Percentiles rank a stretch among this genome's conserved stretches.
phyloP scores from a whole-genome alignment of 495 filamentous ascomycete species.

The Letharia columbiana region DNA sequence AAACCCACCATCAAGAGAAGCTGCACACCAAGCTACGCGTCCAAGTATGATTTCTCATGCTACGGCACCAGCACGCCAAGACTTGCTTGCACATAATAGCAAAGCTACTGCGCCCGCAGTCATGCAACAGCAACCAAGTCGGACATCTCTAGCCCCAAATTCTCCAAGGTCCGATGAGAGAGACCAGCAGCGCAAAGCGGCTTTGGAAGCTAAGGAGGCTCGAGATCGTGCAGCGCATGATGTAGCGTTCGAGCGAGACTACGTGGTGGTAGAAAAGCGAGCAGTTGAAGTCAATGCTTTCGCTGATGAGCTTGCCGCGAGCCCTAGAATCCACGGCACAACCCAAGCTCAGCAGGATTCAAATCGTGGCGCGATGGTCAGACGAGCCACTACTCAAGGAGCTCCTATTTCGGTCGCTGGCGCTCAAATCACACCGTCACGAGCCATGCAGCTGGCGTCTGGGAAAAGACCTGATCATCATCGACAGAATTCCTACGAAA shows the following conservation, averaged over 20 bases:
- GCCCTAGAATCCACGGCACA: constrained; percentile 48
- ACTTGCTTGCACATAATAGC: constrained; percentile 31
- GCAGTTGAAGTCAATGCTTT: constrained; percentile 94
- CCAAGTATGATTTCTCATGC: constrained; percentile 41
- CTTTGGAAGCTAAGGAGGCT: constrained; percentile 45
- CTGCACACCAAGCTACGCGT: constrained; percentile 29
- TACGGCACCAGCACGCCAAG: constrained; percentile 56
- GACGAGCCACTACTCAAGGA: constrained; percentile 64
- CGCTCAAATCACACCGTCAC: constrained; percentile 47
- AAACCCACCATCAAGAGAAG: constrained; percentile 20
- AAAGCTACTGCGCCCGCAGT: constrained; percentile 26
- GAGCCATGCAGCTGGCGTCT: constrained; percentile 60
- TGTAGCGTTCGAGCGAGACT: constrained; percentile 82
- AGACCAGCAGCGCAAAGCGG: constrained; percentile 26
- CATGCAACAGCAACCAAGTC: constrained; percentile 45
- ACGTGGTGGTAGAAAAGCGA: constrained; percentile 90
- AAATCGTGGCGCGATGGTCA: constrained; percentile 43
- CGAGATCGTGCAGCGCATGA: constrained; percentile 75
- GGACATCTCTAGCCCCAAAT: constrained; percentile 40
- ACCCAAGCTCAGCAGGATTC: constrained; percentile 30
- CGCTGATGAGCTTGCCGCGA: constrained; percentile 84
- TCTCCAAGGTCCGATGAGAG: constrained; percentile 39
- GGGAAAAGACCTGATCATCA: constrained; percentile 58
- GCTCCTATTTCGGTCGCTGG: constrained; percentile 49
- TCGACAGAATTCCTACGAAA: constrained; percentile 68